Conservation (phyloP, 305 asterid species). For the Withania somnifera region DNA sequence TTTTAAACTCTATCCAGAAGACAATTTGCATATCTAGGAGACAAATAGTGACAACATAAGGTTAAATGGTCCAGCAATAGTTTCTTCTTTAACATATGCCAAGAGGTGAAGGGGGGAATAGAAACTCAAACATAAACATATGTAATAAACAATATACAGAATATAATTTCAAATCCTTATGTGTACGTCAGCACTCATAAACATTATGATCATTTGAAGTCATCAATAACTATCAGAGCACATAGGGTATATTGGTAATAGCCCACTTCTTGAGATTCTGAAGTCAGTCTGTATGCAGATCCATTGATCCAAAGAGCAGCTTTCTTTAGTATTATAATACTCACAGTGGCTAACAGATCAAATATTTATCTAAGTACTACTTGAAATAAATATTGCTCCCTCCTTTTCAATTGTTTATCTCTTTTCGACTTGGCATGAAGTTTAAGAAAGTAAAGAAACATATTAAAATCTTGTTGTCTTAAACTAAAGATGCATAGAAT, state of each 20-base stretch:
- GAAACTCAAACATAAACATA: not conserved
- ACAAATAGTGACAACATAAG: not conserved
- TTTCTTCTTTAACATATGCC: not conserved
- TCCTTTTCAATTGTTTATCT: no score
- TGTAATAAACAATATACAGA: not conserved
- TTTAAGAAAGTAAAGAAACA: no score
- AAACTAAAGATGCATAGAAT: no score
- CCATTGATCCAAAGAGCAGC: constrained; percentile 3
- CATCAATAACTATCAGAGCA: not conserved
- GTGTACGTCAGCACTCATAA: not conserved
- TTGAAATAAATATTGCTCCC: not conserved
- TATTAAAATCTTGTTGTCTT: no score
- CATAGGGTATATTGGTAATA: constrained; percentile 25
- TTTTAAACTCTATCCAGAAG: not conserved
- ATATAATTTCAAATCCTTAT: not conserved
- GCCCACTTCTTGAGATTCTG: constrained; percentile 4
- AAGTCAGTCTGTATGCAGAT: constrained; percentile 6
- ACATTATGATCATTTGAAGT: not conserved
- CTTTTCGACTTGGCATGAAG: no score
- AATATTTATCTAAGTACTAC: not conserved
- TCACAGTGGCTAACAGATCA: not conserved
- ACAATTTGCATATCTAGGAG: not conserved
- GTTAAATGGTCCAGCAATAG: not conserved
- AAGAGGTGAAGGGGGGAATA: not conserved
- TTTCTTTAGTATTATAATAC: not conserved